Evolutionary conservation across 2,329 filamentous ascomycete species (phyloP).

Genomic region (Colletotrichum sp.): DNA sequence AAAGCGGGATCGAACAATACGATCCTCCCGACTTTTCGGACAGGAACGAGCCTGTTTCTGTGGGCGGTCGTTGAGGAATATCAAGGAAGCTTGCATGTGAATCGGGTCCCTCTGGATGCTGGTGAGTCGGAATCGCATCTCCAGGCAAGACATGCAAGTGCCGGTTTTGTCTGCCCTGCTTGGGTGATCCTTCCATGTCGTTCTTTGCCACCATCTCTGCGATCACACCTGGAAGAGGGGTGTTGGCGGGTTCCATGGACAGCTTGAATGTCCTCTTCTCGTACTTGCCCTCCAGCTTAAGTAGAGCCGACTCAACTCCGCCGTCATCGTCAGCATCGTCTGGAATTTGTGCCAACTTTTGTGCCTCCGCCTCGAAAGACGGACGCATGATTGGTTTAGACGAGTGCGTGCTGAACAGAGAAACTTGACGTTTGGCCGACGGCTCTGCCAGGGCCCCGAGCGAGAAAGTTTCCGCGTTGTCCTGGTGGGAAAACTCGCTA

Average conservation of each 20-base stretch:
- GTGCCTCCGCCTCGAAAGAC: constrained; percentile 89
- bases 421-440: constrained; percentile 48
- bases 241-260: constrained; percentile 41
- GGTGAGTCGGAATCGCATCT: constrained; percentile 38
- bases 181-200: constrained; percentile 27
- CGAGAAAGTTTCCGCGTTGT: constrained; percentile 56
- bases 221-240: constrained; percentile 25
- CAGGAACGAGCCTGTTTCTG: constrained; percentile 51
- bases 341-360: constrained; percentile 85
- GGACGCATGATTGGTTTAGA: constrained; percentile 68
- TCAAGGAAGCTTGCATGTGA: constrained; percentile 27
- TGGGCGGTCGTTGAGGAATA: constrained; percentile 30
- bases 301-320: constrained; percentile 87
- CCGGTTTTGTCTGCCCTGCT: constrained; percentile 49
- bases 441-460: constrained; percentile 62
- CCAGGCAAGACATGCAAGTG: constrained; percentile 44
- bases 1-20: constrained; percentile 77
- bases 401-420: constrained; percentile 66
- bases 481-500: constrained; percentile 42
- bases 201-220: not conserved
- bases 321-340: constrained; percentile 82
- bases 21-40: constrained; percentile 73
- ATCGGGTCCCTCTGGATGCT: constrained; percentile 19
- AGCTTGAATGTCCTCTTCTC: constrained; percentile 55
- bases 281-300: constrained; percentile 91